Evolutionary conservation across 495 filamentous ascomycete genomes (phyloP).

Genomic region (Lophiotrema nucula): DNA sequence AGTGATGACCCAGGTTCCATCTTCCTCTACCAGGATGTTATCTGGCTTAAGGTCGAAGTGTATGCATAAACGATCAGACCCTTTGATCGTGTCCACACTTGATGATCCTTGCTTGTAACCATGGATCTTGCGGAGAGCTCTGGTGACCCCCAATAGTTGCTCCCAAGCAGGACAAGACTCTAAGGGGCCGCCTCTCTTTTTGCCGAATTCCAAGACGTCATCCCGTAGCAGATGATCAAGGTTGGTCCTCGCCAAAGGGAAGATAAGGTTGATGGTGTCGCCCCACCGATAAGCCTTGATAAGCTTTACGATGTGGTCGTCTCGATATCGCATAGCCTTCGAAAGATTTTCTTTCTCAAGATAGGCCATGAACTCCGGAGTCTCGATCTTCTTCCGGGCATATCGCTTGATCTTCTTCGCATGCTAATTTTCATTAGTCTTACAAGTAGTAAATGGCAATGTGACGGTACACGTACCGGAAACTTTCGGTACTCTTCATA

Average conservation of each 20-base stretch:
- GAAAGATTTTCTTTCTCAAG: conserved; percentile 18
- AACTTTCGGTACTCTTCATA: conserved; percentile 12
- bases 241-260: conserved; percentile 25
- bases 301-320: conserved; percentile 26
- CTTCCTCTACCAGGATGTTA: conserved; percentile 23
- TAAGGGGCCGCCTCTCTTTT: conserved; percentile 2
- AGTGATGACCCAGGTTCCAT: conserved; percentile 11
- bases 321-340: not conserved
- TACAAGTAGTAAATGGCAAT: not conserved
- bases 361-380: not conserved
- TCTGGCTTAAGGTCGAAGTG: conserved; percentile 30
- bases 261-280: conserved; percentile 16
- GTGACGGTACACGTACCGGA: conserved; percentile 5
- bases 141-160: conserved; percentile 20
- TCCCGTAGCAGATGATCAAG: conserved; percentile 22
- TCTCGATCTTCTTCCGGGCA: conserved; percentile 22
- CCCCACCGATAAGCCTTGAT: conserved; percentile 27
- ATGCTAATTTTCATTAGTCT: conserved; percentile 2
- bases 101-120: not conserved
- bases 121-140: conserved; percentile 14
- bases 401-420: conserved; percentile 8
- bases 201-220: not conserved
- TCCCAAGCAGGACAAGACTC: conserved; percentile 5
- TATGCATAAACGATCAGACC: conserved; percentile 2
- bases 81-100: not conserved